Evolutionary conservation across 306 rosid genomes (phyloP), one percentile per base, ranked within the genome.

Genomic region (Senna tora): DNA sequence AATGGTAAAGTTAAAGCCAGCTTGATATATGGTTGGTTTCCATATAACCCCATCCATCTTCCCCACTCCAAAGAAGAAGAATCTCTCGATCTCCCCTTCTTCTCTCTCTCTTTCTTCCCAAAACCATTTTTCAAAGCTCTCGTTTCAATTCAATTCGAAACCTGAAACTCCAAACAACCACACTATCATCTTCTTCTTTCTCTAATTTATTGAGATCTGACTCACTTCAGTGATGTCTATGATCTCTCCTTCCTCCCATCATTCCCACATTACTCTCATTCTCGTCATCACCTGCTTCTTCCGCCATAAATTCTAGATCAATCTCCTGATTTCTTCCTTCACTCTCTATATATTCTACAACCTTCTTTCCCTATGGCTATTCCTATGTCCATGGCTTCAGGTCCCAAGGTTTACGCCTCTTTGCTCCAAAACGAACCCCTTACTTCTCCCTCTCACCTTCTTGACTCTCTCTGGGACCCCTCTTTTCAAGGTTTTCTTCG

Each of bases 401-500:
- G 72, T 67, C 55, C 77, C 9, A 76, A 76, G 76, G 53, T 60
- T 30, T 75, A 53, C 42, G 84, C 77, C 6, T 62, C 57, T 64
- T 42, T 80, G 11, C 78, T 72, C 4, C 81, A 67, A 62, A 60
- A 60, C 36, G 81, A 80, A 67, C 80, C 57, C 70, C 85, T 41
- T 62, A 78, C 84, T 57, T 73, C 65, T 72, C 58, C 85, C 69
- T 70, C 88, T 73, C 84, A 77, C 0, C 69, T 72, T 71, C 69
- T 80, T 16, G 78, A 76, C 28, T 80, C 87, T 65, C 72, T 85
- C 19, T 85, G 86, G 88, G 55, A 75, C 56, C 79, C 80, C 12
- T 75, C 87, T 81, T 81, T 85, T 70, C 83, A 79, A 25, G 92
- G n/a, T n/a, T n/a, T n/a, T n/a, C n/a, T n/a, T n/a, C n/a, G n/a